Conservation (phyloP, 306 rosid genomes). For the Adenanthera pavonina region DNA sequence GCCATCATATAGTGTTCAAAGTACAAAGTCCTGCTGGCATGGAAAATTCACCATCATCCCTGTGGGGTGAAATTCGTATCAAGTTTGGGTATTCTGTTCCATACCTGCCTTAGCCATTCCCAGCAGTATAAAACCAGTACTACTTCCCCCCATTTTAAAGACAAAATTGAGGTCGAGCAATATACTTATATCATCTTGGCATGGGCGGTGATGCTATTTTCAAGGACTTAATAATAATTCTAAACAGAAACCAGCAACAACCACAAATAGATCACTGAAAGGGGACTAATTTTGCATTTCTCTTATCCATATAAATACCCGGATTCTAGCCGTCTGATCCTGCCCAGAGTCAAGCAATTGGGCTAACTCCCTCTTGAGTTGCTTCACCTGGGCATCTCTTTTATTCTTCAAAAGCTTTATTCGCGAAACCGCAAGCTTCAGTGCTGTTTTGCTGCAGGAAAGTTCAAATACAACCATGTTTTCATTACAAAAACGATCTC, state of each 20-base stretch:
- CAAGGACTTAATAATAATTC: neutral
- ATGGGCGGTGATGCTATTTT: neutral
- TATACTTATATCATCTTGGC: neutral
- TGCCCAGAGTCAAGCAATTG: constrained; percentile 83
- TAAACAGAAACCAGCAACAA: neutral
- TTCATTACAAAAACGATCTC: constrained; percentile 1
- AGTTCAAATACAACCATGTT: constrained; percentile 25
- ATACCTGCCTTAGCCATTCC: neutral
- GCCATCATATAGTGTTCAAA: neutral
- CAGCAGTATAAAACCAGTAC: neutral
- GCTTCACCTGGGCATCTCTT: constrained; percentile 75
- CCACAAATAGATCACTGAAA: constrained; percentile 14
- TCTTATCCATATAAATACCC: constrained; percentile 52
- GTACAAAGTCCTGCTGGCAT: neutral
- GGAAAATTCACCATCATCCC: neutral
- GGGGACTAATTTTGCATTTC: neutral
- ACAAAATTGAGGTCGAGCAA: neutral
- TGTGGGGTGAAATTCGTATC: neutral
- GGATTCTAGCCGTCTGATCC: constrained; percentile 79
- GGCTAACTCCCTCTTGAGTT: constrained; percentile 79
- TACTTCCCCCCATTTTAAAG: neutral
- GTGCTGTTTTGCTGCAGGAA: constrained; percentile 79
- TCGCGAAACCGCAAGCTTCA: constrained; percentile 85
- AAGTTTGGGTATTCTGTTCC: neutral
- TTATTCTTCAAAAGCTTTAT: constrained; percentile 87